A percentile compares a stretch with the other conserved stretches of the same genome.
phyloP scores from a whole-genome alignment of 805 yeast species.

The Jamesozyma lodderae region DNA sequence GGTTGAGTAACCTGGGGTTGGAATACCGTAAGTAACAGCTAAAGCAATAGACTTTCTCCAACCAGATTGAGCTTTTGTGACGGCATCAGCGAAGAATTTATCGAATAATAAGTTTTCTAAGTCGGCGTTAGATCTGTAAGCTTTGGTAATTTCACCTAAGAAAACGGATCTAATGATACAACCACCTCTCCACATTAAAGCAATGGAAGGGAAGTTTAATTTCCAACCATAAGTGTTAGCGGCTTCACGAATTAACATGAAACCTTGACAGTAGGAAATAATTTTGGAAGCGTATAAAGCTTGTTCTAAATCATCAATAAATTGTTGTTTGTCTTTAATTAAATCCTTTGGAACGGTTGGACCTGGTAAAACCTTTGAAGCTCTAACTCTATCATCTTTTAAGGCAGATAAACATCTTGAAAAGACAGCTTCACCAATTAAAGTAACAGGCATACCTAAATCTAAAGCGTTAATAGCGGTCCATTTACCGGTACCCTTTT shows the following conservation, averaged over 20 bases:
- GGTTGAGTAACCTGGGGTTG: slow-evolving; percentile 95
- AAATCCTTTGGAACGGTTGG: slow-evolving; percentile 59
- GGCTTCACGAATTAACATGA: slow-evolving; percentile 98
- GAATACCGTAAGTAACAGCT: slow-evolving; percentile 80
- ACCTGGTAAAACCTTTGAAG: slow-evolving; percentile 71
- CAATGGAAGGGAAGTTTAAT: slow-evolving; percentile 95
- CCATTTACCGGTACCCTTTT: slow-evolving; percentile 99
- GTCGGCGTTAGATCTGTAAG: slow-evolving; percentile 87
- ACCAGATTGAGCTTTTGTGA: slow-evolving; percentile 85
- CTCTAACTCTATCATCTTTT: slow-evolving; percentile 83
- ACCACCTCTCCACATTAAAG: slow-evolving; percentile 99
- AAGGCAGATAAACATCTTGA: slow-evolving; percentile 91
- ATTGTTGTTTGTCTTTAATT: slow-evolving; percentile 66
- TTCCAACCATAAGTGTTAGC: slow-evolving; percentile 96
- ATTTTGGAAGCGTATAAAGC: slow-evolving; percentile 97
- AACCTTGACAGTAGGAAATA: slow-evolving; percentile 97
- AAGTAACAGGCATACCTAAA: slow-evolving; percentile 95
- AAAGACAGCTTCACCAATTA: slow-evolving; percentile 98
- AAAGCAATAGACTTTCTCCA: slow-evolving; percentile 85
- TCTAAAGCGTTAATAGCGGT: slow-evolving; percentile 97
- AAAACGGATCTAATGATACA: slow-evolving; percentile 98
- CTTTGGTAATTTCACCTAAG: slow-evolving; percentile 93
- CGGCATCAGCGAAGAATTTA: slow-evolving; percentile 88
- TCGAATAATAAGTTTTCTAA: slow-evolving; percentile 92
- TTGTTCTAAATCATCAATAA: slow-evolving; percentile 91